A percentile compares a stretch with the other conserved stretches of the same genome.
phyloP scores from a whole-genome alignment of 345 rosid genomes.

The Moringa oleifera region DNA sequence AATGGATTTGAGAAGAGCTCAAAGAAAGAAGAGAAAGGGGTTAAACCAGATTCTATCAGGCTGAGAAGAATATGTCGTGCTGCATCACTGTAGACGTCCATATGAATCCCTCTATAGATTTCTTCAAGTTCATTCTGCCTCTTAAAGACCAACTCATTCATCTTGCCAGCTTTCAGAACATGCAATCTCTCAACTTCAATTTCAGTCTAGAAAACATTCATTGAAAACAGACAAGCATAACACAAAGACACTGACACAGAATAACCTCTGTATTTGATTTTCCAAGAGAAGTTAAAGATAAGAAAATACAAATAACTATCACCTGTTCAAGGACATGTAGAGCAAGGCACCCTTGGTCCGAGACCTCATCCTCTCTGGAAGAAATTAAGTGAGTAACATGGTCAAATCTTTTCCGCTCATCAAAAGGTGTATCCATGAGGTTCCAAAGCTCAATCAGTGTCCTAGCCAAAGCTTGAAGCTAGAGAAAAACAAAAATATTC shows the following conservation, averaged over 20 bases:
- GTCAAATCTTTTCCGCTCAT: conserved; percentile 49
- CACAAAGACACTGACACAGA: background rate
- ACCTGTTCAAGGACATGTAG: conserved; percentile 72
- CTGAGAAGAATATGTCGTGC: conserved; percentile 54
- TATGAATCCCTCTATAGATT: conserved; percentile 65
- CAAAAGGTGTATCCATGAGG: conserved; percentile 62
- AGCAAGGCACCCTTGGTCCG: conserved; percentile 53
- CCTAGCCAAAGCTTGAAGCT: conserved; percentile 73
- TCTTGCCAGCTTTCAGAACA: conserved; percentile 63
- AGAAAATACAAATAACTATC: conserved; percentile 2
- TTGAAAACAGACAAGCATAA: conserved; percentile 2
- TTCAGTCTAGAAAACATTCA: conserved; percentile 38
- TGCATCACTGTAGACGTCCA: conserved; percentile 63
- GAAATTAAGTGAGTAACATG: conserved; percentile 42
- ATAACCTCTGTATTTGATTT: background rate
- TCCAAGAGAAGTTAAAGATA: background rate
- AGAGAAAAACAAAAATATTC: conserved; percentile 14
- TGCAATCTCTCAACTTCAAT: conserved; percentile 66
- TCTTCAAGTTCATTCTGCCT: conserved; percentile 79
- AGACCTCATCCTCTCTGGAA: conserved; percentile 43
- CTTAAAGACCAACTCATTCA: conserved; percentile 79
- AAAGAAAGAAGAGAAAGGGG: conserved; percentile 8
- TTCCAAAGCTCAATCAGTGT: conserved; percentile 63
- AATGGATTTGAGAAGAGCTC: too few species aligned
- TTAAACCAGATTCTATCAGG: conserved; percentile 65